Conservation (phyloP, 129 eudicot species). For the Helianthus annuus region DNA sequence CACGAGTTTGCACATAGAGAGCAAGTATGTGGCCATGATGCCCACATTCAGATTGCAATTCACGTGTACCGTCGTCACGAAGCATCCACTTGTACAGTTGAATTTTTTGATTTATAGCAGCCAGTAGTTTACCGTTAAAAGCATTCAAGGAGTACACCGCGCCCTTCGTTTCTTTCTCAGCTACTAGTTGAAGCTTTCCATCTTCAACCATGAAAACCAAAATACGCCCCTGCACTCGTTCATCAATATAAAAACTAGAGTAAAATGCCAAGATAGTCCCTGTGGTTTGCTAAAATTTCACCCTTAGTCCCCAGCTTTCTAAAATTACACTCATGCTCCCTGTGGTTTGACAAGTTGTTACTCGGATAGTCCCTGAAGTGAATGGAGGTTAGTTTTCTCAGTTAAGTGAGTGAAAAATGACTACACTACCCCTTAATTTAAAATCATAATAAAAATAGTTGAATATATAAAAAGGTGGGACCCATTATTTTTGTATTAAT, state of each 20-base stretch:
- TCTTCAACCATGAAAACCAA: slow-evolving; percentile 83
- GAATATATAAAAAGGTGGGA: too few relatives aligned
- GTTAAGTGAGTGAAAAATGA: too few relatives aligned
- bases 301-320: too few relatives aligned
- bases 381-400: too few relatives aligned
- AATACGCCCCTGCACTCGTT: slow-evolving; percentile 65
- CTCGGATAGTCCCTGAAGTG: too few relatives aligned
- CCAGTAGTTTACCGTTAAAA: slow-evolving; percentile 86
- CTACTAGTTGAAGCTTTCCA: slow-evolving; percentile 78
- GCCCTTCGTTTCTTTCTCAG: slow-evolving; percentile 95
- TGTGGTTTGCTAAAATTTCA: too few relatives aligned
- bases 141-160: slow-evolving; percentile 92
- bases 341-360: too few relatives aligned
- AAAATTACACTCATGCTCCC: too few relatives aligned
- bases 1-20: slow-evolving; percentile 89
- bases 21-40: slow-evolving; percentile 98
- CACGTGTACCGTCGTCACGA: slow-evolving; percentile 88
- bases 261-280: too few relatives aligned
- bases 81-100: slow-evolving; percentile 97
- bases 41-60: slow-evolving; percentile 91
- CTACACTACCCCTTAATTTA: too few relatives aligned
- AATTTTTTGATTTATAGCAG: slow-evolving; percentile 93
- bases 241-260: neutral
- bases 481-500: too few relatives aligned
- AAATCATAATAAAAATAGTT: too few relatives aligned